Percentiles rank a stretch among this genome's conserved stretches.
These are phyloP conservation scores for Lactifluus pinguis DNA, from an alignment of 768 basidiomycete species.

Conservation along the genomic window DNA sequence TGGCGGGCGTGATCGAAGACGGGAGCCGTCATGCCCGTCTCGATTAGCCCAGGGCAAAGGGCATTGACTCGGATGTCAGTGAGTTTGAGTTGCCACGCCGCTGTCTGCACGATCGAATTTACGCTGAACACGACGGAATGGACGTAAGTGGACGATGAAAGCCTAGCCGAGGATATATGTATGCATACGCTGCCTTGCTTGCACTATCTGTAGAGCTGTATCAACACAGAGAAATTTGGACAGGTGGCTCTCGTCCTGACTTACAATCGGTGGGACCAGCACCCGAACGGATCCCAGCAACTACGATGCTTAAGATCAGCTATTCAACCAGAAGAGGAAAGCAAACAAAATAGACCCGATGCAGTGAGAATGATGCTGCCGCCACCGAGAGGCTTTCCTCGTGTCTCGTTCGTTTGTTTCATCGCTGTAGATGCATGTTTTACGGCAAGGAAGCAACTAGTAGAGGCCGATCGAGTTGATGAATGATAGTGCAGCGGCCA, in stretches of 20 bases:
- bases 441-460: conserved; percentile 80
- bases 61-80: conserved; percentile 83
- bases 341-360: conserved; percentile 43
- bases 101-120: conserved; percentile 79
- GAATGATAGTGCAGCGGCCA: background rate
- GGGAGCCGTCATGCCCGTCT: conserved; percentile 83
- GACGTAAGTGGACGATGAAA: conserved; percentile 2
- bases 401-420: conserved; percentile 52
- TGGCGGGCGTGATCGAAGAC: conserved; percentile 72
- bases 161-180: background rate
- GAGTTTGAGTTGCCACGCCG: conserved; percentile 69
- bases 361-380: conserved; percentile 88
- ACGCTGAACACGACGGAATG: conserved; percentile 42
- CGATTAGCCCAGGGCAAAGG: conserved; percentile 87
- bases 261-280: conserved; percentile 76
- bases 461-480: background rate
- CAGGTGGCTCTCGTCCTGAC: conserved; percentile 21
- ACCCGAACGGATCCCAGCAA: conserved; percentile 76
- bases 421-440: conserved; percentile 83
- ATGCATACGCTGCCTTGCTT: conserved; percentile 81
- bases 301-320: conserved; percentile 29
- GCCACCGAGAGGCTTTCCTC: conserved; percentile 58
- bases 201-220: conserved; percentile 59
- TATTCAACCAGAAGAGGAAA: background rate
- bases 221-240: conserved; percentile 11